Evolutionary conservation across 495 filamentous ascomycete species (phyloP).

Genomic region (Apodospora peruviana): DNA sequence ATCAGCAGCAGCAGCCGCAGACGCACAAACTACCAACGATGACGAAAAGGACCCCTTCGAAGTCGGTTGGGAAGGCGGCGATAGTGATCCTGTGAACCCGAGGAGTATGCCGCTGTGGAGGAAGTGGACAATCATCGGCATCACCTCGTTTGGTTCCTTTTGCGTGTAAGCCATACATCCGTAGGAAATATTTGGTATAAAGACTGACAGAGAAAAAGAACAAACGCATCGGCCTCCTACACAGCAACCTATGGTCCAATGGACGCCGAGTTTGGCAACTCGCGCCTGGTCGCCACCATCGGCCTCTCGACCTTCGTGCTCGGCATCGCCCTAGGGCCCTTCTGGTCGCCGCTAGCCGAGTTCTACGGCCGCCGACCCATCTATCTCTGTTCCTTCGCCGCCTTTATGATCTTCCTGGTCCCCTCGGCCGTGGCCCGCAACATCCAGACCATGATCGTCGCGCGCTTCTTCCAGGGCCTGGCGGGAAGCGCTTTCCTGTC

Average conservation of each 20-base stretch:
- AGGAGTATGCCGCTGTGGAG: constrained; percentile 57
- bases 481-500: constrained; percentile 83
- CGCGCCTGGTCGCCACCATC: constrained; percentile 66
- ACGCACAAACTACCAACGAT: neutral
- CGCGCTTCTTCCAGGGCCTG: constrained; percentile 79
- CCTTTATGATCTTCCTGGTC: constrained; percentile 82
- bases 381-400: constrained; percentile 70
- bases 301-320: constrained; percentile 77
- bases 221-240: constrained; percentile 85
- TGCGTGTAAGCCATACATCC: constrained; percentile 65
- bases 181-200: too few relatives aligned
- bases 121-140: constrained; percentile 74
- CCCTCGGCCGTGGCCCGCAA: constrained; percentile 85
- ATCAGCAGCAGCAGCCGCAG: neutral
- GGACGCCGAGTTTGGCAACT: constrained; percentile 65
- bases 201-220: constrained; percentile 43
- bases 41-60: constrained; percentile 48
- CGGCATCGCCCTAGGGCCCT: constrained; percentile 67
- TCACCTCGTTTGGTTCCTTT: constrained; percentile 65
- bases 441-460: constrained; percentile 73
- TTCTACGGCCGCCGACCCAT: constrained; percentile 88
- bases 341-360: constrained; percentile 59
- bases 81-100: constrained; percentile 68
- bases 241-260: constrained; percentile 82
- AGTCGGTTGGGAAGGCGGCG: constrained; percentile 65